phyloP scores from a whole-genome alignment of 106 monocot genomes.

The Iris macrosiphon region DNA sequence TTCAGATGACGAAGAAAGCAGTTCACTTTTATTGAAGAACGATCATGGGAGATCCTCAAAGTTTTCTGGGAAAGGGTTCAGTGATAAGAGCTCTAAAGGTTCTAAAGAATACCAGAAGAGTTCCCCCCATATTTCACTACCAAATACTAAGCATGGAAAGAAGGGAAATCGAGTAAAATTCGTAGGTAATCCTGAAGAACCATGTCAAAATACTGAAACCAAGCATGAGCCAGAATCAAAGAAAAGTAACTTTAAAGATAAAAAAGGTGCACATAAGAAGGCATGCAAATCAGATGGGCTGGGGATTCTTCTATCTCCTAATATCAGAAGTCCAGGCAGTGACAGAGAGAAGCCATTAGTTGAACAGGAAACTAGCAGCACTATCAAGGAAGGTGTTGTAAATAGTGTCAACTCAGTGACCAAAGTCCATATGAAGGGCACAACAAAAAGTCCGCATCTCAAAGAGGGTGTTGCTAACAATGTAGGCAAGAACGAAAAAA shows the following conservation, averaged over 20 bases:
- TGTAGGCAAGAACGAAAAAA: slow-evolving; percentile 32
- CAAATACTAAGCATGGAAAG: slow-evolving; percentile 42
- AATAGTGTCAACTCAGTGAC: slow-evolving; percentile 19
- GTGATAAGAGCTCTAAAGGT: slow-evolving; percentile 25
- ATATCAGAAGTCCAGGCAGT: too few relatives aligned
- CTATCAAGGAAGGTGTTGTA: slow-evolving; percentile 3
- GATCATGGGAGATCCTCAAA: slow-evolving; percentile 43
- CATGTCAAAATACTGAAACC: slow-evolving; percentile 26
- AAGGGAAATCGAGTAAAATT: slow-evolving; percentile 24
- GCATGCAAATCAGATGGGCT: too few relatives aligned
- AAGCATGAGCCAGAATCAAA: slow-evolving; percentile 16
- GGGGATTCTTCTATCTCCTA: too few relatives aligned
- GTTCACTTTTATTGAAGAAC: slow-evolving; percentile 32
- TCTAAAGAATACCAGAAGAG: slow-evolving; percentile 35
- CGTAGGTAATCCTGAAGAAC: slow-evolving; percentile 18
- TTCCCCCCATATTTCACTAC: slow-evolving; percentile 12
- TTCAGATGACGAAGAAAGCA: slow-evolving; percentile 54
- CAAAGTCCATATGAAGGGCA: too few relatives aligned
- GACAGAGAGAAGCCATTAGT: neutral
- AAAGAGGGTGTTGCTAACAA: slow-evolving; percentile 25
- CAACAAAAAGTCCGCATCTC: slow-evolving; percentile 10
- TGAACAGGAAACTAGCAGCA: slow-evolving; percentile 1
- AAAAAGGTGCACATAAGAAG: too few relatives aligned
- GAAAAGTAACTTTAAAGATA: slow-evolving; percentile 20
- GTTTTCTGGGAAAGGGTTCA: slow-evolving; percentile 66